These are phyloP conservation scores for Cicer yamashitae DNA, from an alignment of 306 rosid species.

Conservation along the genomic window DNA sequence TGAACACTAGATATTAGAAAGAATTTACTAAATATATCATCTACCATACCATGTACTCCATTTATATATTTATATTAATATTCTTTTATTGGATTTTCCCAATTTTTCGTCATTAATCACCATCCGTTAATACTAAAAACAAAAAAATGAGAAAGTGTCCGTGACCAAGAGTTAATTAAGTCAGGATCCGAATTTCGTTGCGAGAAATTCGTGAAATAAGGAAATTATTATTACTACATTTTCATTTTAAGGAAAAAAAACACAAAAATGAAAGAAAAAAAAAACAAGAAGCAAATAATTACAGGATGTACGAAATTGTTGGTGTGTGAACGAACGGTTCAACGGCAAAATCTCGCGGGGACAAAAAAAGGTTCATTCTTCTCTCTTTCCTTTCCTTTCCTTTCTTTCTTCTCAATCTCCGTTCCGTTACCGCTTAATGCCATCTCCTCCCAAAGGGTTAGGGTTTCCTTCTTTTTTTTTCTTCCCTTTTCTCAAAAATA, in stretches of 20 bases:
- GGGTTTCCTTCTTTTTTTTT: conserved; percentile 45
- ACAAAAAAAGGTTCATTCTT: conserved; percentile 48
- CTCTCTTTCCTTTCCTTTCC: conserved; percentile 44
- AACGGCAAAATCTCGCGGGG: conserved; percentile 87
- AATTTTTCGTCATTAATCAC: not conserved
- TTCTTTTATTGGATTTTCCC: no score
- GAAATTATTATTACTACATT: not conserved
- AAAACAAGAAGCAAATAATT: not conserved
- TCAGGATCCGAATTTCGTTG: conserved; percentile 41
- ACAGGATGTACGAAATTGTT: conserved; percentile 43
- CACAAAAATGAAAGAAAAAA: not conserved
- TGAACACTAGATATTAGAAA: no score
- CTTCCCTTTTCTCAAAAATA: conserved; percentile 4
- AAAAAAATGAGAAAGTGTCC: not conserved
- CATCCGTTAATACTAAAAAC: not conserved
- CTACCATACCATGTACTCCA: no score
- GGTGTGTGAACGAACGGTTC: conserved; percentile 68
- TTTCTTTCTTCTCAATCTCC: conserved; percentile 43
- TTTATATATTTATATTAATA: no score
- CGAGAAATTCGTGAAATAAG: conserved; percentile 41
- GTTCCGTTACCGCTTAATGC: conserved; percentile 34
- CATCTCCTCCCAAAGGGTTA: conserved; percentile 49
- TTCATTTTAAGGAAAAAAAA: not conserved
- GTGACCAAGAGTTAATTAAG: conserved; percentile 31
- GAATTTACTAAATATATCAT: no score